These are phyloP conservation scores for Candida smagusa DNA, from an alignment of 1,139 yeast species.

Conservation along the genomic window DNA sequence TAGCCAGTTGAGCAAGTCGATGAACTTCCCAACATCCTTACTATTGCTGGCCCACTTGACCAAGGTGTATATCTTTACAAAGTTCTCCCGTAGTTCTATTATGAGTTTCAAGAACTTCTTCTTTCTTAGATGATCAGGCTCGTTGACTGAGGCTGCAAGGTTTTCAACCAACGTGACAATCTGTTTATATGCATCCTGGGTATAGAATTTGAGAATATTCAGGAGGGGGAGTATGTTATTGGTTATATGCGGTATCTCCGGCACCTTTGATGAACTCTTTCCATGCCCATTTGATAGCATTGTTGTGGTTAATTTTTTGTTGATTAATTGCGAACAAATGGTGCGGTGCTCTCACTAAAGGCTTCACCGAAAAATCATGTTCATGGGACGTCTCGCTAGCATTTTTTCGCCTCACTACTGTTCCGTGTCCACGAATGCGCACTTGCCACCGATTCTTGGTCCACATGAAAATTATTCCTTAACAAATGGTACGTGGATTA, in stretches of 20 bases:
- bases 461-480: no score
- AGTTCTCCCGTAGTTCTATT: conserved; percentile 73
- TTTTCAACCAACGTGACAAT: conserved; percentile 61
- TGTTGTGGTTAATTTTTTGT: neutral
- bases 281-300: conserved; percentile 4
- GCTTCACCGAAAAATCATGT: no score
- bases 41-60: conserved; percentile 83
- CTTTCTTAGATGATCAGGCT: conserved; percentile 62
- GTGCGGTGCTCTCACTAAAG: no score
- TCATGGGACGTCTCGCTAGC: no score
- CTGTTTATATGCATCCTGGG: conserved; percentile 64
- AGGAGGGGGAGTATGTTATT: conserved; percentile 67
- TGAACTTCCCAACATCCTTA: conserved; percentile 65
- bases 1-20: conserved; percentile 85
- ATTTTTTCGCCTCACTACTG: no score
- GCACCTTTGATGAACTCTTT: conserved; percentile 18
- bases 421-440: no score
- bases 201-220: conserved; percentile 54
- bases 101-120: conserved; percentile 64
- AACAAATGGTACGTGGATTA: no score
- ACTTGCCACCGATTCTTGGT: no score
- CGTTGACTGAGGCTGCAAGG: conserved; percentile 35
- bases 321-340: neutral
- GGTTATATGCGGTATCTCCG: conserved; percentile 70
- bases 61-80: conserved; percentile 76